A percentile compares a stretch with the other conserved stretches of the same genome.
Evolutionary conservation across 352 stramenopile genomes (phyloP).

Genomic region (Globisporangium megalacanthum): DNA sequence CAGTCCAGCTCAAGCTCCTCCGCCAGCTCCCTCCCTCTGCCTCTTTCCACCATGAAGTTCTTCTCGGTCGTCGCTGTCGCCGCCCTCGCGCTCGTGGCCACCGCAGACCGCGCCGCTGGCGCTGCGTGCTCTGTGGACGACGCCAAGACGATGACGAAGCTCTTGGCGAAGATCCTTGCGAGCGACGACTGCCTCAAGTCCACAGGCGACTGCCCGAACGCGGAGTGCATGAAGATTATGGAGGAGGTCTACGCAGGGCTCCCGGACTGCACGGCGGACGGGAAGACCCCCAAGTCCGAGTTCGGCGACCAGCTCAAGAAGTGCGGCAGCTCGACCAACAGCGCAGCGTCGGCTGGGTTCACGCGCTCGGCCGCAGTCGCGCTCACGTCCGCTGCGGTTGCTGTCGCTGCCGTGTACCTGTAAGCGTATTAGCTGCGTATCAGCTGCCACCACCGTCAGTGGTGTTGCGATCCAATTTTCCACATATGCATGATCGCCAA

Average conservation of each 20-base stretch:
- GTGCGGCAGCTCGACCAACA: neutral
- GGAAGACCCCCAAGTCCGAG: constrained; percentile 1
- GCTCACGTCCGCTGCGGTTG: constrained; percentile 1
- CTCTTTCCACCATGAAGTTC: neutral
- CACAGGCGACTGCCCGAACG: neutral
- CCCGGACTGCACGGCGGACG: constrained; percentile 1
- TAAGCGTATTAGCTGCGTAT: too few relatives aligned
- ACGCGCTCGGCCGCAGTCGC: neutral
- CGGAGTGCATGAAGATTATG: neutral
- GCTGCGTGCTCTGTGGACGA: neutral
- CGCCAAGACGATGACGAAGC: neutral
- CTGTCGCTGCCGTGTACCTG: neutral
- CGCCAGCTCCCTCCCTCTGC: neutral
- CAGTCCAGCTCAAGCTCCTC: neutral
- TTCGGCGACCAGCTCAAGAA: neutral
- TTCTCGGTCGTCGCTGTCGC: neutral
- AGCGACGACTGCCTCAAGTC: neutral
- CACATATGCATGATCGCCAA: too few relatives aligned
- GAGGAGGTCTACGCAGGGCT: neutral
- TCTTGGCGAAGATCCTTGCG: neutral
- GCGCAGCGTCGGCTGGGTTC: neutral
- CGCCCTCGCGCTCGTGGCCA: neutral
- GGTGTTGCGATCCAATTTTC: too few relatives aligned
- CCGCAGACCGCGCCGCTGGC: neutral
- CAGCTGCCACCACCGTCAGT: too few relatives aligned